Evolutionary conservation across 371 early-diverging fungal genomes (phyloP).

Genomic region (Phascolomyces articulosus): DNA sequence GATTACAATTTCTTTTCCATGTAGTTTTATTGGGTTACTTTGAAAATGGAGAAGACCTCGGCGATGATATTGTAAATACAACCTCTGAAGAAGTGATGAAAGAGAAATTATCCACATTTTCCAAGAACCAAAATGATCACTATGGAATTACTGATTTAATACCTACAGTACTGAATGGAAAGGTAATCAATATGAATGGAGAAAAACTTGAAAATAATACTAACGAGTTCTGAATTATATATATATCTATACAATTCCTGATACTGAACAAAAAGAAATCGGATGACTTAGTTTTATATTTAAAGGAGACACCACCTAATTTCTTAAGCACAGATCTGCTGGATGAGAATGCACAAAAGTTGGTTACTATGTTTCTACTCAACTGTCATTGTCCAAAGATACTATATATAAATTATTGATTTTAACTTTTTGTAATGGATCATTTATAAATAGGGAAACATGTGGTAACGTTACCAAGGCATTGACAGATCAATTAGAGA

Average conservation of each 20-base stretch:
- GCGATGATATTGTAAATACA: background rate
- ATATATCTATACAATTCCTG: too few relatives aligned
- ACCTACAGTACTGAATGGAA: background rate
- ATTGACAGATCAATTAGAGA: slow-evolving; percentile 8
- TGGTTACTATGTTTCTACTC: background rate
- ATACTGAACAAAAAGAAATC: slow-evolving; percentile 4
- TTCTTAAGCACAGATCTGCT: background rate
- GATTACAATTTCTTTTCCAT: slow-evolving; percentile 23
- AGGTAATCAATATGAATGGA: slow-evolving; percentile 3
- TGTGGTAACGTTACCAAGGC: background rate
- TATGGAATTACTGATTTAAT: background rate
- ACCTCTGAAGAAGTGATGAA: slow-evolving; percentile 6
- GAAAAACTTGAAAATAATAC: too few relatives aligned
- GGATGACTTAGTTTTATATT: background rate
- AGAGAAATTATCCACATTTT: background rate
- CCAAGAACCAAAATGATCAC: background rate
- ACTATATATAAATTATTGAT: too few relatives aligned
- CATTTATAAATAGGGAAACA: background rate
- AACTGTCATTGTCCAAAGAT: too few relatives aligned
- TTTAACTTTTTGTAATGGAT: too few relatives aligned
- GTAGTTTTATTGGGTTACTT: slow-evolving; percentile 8
- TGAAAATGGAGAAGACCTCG: slow-evolving; percentile 10
- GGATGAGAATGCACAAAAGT: slow-evolving; percentile 4
- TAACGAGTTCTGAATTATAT: too few relatives aligned
- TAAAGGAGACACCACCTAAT: slow-evolving; percentile 1